phyloP scores from a whole-genome alignment of 192 early-diverging fungal genomes.

The Podila epicladia region DNA sequence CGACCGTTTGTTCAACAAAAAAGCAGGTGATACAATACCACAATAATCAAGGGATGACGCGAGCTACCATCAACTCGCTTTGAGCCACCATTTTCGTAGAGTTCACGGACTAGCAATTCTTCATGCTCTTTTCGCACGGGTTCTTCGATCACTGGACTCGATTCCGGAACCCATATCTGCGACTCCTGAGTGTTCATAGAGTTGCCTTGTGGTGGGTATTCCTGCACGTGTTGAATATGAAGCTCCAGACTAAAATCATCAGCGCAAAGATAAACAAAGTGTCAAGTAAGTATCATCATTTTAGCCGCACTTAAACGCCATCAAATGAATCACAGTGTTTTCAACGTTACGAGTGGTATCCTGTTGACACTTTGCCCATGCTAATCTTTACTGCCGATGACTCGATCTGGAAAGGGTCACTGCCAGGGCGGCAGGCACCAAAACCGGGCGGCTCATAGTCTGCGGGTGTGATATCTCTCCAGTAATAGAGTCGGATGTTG shows the following conservation, averaged over 20 bases:
- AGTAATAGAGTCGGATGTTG: slow-evolving; percentile 62
- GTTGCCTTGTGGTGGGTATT: no score
- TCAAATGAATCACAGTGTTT: neutral
- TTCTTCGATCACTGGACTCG: slow-evolving; percentile 17
- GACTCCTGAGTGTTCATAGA: neutral
- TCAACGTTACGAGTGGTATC: slow-evolving; percentile 41
- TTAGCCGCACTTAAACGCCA: no score
- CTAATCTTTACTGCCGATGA: slow-evolving; percentile 36
- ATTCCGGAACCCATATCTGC: slow-evolving; percentile 10
- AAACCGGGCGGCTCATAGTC: slow-evolving; percentile 68
- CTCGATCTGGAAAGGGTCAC: slow-evolving; percentile 50
- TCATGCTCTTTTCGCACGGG: neutral
- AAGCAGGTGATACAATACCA: no score
- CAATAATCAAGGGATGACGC: no score
- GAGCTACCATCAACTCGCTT: no score
- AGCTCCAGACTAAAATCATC: no score
- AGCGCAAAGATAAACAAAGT: no score
- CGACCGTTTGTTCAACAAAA: no score
- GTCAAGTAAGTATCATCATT: no score
- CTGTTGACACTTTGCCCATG: slow-evolving; percentile 57
- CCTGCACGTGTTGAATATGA: no score
- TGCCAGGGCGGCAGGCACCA: slow-evolving; percentile 24
- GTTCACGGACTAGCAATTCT: no score
- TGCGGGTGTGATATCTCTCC: slow-evolving; percentile 60
- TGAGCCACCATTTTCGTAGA: no score